A percentile compares a stretch with the other conserved stretches of the same genome.
These are phyloP conservation scores for Blastobotrys muscicola DNA, from an alignment of 805 yeast species.

Conservation along the genomic window DNA sequence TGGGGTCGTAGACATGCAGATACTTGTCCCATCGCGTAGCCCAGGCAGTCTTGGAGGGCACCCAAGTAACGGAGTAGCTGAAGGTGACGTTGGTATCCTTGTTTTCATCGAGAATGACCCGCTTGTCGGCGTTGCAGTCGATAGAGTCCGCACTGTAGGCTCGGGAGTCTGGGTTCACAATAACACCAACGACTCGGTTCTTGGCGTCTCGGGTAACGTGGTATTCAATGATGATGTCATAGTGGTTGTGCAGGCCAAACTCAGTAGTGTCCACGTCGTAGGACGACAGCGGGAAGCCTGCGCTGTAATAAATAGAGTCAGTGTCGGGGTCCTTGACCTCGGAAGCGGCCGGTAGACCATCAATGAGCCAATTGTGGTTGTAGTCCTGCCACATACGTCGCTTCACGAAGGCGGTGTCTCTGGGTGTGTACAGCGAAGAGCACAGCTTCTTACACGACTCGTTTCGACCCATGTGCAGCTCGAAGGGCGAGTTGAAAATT, in stretches of 20 bases:
- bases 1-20: slow-evolving; percentile 82
- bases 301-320: slow-evolving; percentile 53
- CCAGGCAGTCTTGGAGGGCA: slow-evolving; percentile 70
- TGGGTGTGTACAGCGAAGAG: slow-evolving; percentile 42
- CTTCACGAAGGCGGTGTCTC: slow-evolving; percentile 68
- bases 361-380: slow-evolving; percentile 85
- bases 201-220: slow-evolving; percentile 60
- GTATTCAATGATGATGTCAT: slow-evolving; percentile 68
- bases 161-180: slow-evolving; percentile 61
- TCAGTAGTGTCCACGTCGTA: slow-evolving; percentile 41
- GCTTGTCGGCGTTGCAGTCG: slow-evolving; percentile 22
- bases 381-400: slow-evolving; percentile 75
- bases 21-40: slow-evolving; percentile 99
- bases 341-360: slow-evolving; percentile 84
- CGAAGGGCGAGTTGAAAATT: slow-evolving; percentile 85
- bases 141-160: slow-evolving; percentile 29
- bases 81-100: slow-evolving; percentile 53
- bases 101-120: slow-evolving; percentile 35
- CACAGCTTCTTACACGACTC: slow-evolving; percentile 64
- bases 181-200: slow-evolving; percentile 85
- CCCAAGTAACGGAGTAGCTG: slow-evolving; percentile 77
- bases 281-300: slow-evolving; percentile 73
- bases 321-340: slow-evolving; percentile 43
- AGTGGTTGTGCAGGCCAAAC: slow-evolving; percentile 73
- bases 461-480: slow-evolving; percentile 66